Percentiles rank a stretch among this genome's conserved stretches.
Conservation (phyloP, 164 flowering plant genomes). For the Protea cynaroides region DNA sequence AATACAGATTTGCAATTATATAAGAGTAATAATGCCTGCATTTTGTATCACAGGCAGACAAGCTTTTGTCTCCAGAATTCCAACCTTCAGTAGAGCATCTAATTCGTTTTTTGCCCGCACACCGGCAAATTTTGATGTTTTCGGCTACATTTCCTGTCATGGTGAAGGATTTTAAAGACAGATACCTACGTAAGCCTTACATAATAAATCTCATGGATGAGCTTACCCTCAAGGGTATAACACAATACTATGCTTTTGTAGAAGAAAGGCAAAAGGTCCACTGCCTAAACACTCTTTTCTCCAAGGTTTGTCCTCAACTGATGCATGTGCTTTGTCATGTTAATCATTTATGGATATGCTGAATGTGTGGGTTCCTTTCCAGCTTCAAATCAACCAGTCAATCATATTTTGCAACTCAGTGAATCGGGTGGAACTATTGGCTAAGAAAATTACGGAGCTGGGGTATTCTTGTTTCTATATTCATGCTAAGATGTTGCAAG, state of each 20-base stretch:
- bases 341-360: not conserved
- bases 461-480: conserved; percentile 87
- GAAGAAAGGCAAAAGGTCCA: conserved; percentile 87
- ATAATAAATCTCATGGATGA: conserved; percentile 83
- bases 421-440: conserved; percentile 74
- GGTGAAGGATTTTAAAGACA: conserved; percentile 73
- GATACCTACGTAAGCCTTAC: conserved; percentile 58
- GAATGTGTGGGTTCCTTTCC: conserved; percentile 7
- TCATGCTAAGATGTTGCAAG: conserved; percentile 90
- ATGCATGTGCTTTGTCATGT: not conserved
- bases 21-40: too few species aligned
- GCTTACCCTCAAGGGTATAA: conserved; percentile 80
- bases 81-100: conserved; percentile 76
- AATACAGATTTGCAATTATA: too few species aligned
- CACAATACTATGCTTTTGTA: conserved; percentile 82
- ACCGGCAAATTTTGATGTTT: conserved; percentile 70
- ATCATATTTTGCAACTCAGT: conserved; percentile 86
- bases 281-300: conserved; percentile 76
- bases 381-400: conserved; percentile 89
- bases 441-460: conserved; percentile 83
- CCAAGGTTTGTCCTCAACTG: conserved; percentile 47
- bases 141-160: conserved; percentile 89
- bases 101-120: conserved; percentile 49
- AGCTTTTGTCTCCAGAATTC: conserved; percentile 75
- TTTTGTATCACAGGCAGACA: conserved; percentile 56